Conservation (phyloP, 768 basidiomycete genomes). For the Boletus barrowsii region DNA sequence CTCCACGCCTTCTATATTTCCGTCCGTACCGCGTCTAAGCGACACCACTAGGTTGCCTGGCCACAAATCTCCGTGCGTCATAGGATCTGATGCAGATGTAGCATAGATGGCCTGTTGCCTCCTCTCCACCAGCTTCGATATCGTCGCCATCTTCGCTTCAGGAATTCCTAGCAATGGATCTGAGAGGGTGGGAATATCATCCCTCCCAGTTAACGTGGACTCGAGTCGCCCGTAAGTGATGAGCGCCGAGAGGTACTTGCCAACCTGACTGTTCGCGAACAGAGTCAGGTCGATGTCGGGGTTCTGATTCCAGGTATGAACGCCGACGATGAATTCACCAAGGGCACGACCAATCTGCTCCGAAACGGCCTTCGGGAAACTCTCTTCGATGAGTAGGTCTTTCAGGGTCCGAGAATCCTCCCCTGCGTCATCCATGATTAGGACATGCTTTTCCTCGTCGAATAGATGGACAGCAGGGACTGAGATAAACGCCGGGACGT, state of each 20-base stretch:
- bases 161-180: slow-evolving; percentile 43
- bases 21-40: slow-evolving; percentile 28
- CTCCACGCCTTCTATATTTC: slow-evolving; percentile 30
- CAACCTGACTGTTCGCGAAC: slow-evolving; percentile 42
- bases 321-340: slow-evolving; percentile 50
- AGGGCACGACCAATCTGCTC: slow-evolving; percentile 49
- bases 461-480: slow-evolving; percentile 49
- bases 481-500: slow-evolving; percentile 38
- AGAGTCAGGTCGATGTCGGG: slow-evolving; percentile 28
- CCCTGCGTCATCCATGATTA: slow-evolving; percentile 67
- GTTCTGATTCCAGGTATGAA: slow-evolving; percentile 50
- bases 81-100: slow-evolving; percentile 26
- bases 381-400: slow-evolving; percentile 36
- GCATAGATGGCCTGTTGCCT: slow-evolving; percentile 31
- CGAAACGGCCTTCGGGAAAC: slow-evolving; percentile 29
- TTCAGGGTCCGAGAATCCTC: slow-evolving; percentile 37
- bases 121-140: slow-evolving; percentile 33
- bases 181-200: slow-evolving; percentile 33
- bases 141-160: slow-evolving; percentile 33
- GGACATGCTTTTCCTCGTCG: slow-evolving; percentile 46
- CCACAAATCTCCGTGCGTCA: slow-evolving; percentile 64
- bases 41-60: slow-evolving; percentile 62
- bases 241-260: slow-evolving; percentile 39
- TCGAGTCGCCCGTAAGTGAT: slow-evolving; percentile 46
- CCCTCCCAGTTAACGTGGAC: slow-evolving; percentile 34